Evolutionary conservation across 768 basidiomycete species (phyloP), one percentile per base, ranked within the genome.

Genomic region (Amanita molliuscula): DNA sequence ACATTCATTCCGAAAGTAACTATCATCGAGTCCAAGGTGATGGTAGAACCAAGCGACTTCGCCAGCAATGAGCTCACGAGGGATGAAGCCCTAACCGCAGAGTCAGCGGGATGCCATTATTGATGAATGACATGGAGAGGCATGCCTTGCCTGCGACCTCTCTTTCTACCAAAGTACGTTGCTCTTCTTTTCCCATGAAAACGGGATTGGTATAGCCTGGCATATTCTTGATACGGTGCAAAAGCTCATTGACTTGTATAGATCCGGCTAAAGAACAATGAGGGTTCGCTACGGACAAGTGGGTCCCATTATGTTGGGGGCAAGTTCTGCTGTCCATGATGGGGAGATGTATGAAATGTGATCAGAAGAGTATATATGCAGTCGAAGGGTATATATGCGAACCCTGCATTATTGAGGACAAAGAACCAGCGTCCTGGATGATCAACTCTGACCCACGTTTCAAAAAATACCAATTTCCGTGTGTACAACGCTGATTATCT

Each of bases 31-130:
- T 56, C 89, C 88, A 56, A 90, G 83, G 54, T 81, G 75, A 23
- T 82, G 71, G 76, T 97, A 98, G 77, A 96, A 98, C 94, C 94
- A 99, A 64, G 84, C 78, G 61, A 98, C 90, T 67, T 99, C 95
- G 64, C 82, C 80, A 53, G 73, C 67, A 55, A 95, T 85, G 54
- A 98, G 79, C 60, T 92, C 84, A 49, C 76, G 79, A 1, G 96
- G 94, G 56, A 99, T 82, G 72, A 99, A 99, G 37, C 95, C 96
- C 84, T 88, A 26, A 26, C 11, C 31, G 54, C 15, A 35, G 21
- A 46, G 50, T 25, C 4, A 36, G 18, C 18, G 46, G 55, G 56
- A 50, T 47, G 35, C 18, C 3, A 15, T 50, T 28, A 43, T 51
- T 42, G 47, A 52, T 53, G 42, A 53, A 52, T 53, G 42, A 53